These are phyloP conservation scores for Sugiyamaella smithiae DNA, from an alignment of 805 yeast species.

Conservation along the genomic window DNA sequence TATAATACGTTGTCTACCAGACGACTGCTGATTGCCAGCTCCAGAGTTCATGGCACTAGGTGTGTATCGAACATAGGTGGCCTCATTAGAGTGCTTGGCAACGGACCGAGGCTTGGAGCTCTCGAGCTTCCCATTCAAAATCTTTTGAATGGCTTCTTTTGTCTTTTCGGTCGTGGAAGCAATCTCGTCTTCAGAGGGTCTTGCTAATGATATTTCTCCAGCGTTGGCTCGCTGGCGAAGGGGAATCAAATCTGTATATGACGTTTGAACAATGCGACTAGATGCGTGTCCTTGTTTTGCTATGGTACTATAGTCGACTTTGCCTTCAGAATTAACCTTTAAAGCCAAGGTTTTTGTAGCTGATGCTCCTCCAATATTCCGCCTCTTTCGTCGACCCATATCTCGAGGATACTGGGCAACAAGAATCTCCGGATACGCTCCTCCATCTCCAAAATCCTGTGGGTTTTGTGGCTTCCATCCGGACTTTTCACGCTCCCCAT, in stretches of 20 bases:
- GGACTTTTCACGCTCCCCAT: slow-evolving; percentile 25
- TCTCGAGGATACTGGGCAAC: slow-evolving; percentile 35
- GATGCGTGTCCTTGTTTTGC: slow-evolving; percentile 34
- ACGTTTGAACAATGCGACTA: slow-evolving; percentile 41
- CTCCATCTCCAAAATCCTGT: slow-evolving; percentile 35
- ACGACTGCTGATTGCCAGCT: slow-evolving; percentile 27
- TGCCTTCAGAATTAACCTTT: slow-evolving; percentile 31
- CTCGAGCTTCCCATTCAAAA: slow-evolving; percentile 46
- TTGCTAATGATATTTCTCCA: slow-evolving; percentile 40
- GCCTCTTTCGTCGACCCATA: slow-evolving; percentile 28
- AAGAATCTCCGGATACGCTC: slow-evolving; percentile 36
- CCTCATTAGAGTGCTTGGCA: slow-evolving; percentile 32
- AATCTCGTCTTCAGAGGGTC: slow-evolving; percentile 48
- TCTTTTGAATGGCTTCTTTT: slow-evolving; percentile 48
- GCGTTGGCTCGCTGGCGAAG: slow-evolving; percentile 46
- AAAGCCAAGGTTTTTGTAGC: slow-evolving; percentile 30
- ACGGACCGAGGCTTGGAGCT: slow-evolving; percentile 32
- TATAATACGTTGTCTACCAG: slow-evolving; percentile 45
- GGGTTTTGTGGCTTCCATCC: slow-evolving; percentile 30
- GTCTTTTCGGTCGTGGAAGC: slow-evolving; percentile 54
- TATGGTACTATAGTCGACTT: slow-evolving; percentile 32
- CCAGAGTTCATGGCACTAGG: slow-evolving; percentile 37
- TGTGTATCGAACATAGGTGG: slow-evolving; percentile 47
- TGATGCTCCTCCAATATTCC: slow-evolving; percentile 3
- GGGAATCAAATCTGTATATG: slow-evolving; percentile 60